phyloP scores from a whole-genome alignment of 371 early-diverging fungal species.

The Lichtheimia corymbifera region DNA sequence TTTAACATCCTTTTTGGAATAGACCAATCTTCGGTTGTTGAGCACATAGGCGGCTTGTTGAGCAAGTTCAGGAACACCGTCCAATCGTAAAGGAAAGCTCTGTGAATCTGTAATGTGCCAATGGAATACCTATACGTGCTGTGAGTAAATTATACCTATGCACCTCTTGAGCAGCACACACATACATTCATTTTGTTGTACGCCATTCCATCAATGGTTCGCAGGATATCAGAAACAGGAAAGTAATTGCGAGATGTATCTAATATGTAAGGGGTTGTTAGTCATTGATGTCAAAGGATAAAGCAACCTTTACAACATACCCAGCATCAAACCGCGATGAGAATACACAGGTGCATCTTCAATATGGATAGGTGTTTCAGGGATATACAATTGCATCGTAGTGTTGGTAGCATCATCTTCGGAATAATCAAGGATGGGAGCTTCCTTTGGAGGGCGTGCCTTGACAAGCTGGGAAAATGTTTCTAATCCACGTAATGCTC shows the following conservation, averaged over 20 bases:
- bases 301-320: conserved; percentile 12
- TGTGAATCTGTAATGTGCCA: conserved; percentile 80
- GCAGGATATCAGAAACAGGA: conserved; percentile 57
- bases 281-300: background rate
- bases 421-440: conserved; percentile 13
- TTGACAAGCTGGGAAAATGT: conserved; percentile 74
- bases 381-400: conserved; percentile 30
- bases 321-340: conserved; percentile 74
- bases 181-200: conserved; percentile 59
- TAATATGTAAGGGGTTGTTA: background rate
- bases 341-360: conserved; percentile 64
- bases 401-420: conserved; percentile 23
- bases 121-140: conserved; percentile 55
- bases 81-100: conserved; percentile 60
- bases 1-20: conserved; percentile 64
- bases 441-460: conserved; percentile 5
- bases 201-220: conserved; percentile 57
- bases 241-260: conserved; percentile 82
- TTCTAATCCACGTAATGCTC: conserved; percentile 75
- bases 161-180: background rate
- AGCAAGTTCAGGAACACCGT: conserved; percentile 58
- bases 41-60: conserved; percentile 55
- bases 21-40: conserved; percentile 49
- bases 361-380: conserved; percentile 62
- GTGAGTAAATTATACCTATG: background rate